phyloP scores from a whole-genome alignment of 208 protist genomes.

The Leishmania tarentolae region DNA sequence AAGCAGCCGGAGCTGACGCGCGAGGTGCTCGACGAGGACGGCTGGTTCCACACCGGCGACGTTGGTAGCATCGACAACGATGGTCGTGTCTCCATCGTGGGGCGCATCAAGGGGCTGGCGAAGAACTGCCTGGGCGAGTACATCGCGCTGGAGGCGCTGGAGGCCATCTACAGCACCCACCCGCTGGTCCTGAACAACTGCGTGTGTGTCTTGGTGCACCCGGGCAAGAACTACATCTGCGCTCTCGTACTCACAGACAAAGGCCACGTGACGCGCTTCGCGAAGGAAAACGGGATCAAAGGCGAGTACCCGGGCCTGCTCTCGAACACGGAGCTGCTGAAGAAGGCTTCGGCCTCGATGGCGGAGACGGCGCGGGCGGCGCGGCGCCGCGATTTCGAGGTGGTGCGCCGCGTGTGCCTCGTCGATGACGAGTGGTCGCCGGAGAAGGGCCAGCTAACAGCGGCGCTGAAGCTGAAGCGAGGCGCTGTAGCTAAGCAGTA shows the following conservation, averaged over 20 bases:
- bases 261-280: constrained; percentile 40
- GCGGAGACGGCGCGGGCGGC: constrained; percentile 37
- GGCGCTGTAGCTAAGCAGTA: constrained; percentile 54
- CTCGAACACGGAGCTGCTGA: constrained; percentile 16
- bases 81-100: constrained; percentile 74
- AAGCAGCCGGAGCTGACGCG: constrained; percentile 86
- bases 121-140: constrained; percentile 94
- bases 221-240: constrained; percentile 51
- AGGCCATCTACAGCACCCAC: constrained; percentile 68
- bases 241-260: constrained; percentile 61
- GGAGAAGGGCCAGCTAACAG: constrained; percentile 78
- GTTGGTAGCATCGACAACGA: constrained; percentile 59
- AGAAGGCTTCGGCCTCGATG: constrained; percentile 42
- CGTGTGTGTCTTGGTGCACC: constrained; percentile 80
- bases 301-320: constrained; percentile 45
- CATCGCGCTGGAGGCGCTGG: constrained; percentile 86
- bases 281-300: constrained; percentile 34
- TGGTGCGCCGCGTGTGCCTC: constrained; percentile 46
- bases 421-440: constrained; percentile 78
- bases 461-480: constrained; percentile 76
- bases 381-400: constrained; percentile 50
- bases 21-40: constrained; percentile 77
- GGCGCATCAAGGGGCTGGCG: constrained; percentile 91
- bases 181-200: constrained; percentile 65
- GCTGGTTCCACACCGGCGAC: constrained; percentile 91